Base-by-base conservation (phyloP, 495 filamentous ascomycete species). In the Neurospora sp. region DNA sequence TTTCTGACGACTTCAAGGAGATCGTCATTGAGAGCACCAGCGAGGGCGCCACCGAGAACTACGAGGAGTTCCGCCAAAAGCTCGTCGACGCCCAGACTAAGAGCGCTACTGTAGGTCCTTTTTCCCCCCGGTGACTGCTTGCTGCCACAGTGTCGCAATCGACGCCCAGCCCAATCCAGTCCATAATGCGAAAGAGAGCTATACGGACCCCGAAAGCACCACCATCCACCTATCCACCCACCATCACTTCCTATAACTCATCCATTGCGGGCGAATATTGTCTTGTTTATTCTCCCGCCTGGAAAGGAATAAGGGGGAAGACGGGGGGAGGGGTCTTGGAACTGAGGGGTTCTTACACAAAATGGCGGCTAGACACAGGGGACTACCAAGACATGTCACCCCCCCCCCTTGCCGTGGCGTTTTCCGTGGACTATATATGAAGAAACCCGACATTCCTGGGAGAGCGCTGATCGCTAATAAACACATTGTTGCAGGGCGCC, bases 1-100 rank as follows among this genome's bases (percentile, higher is more conserved):
- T 99, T 79, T 88, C 91, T 75, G 93, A 97, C 83, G 89, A 97
- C 88, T 92, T 92, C 90, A 96, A 92, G 83, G 82, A 91, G 78
- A 94, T 98, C 80, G 91, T 92, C 61, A 88, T 98, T 77, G 92
- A 96, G 76, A 87, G 89, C 74, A 89, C 90, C 72, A 85, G 85
- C 68, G 85, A 87, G 37, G 81, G 86, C 61, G 72, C 71, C 76
- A 80, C 80, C 27, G 86, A 90, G 78, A 66, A 66, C 53, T 94
- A 91, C 85, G 91, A 94, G 53, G 83, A 80, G 73, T 97, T 97
- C 88, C 92, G 92, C 76, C 83, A 89, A 79, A 92, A 91, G 88
- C 90, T 97, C 72, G 81, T 91, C 74, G 87, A 87, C 72, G 91
- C 93, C 74, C 84, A 81, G 73, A 76, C 82, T 73, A 83, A 83